Conservation (phyloP, 176 grass and related monocot species). For the Lolium rigidum region DNA sequence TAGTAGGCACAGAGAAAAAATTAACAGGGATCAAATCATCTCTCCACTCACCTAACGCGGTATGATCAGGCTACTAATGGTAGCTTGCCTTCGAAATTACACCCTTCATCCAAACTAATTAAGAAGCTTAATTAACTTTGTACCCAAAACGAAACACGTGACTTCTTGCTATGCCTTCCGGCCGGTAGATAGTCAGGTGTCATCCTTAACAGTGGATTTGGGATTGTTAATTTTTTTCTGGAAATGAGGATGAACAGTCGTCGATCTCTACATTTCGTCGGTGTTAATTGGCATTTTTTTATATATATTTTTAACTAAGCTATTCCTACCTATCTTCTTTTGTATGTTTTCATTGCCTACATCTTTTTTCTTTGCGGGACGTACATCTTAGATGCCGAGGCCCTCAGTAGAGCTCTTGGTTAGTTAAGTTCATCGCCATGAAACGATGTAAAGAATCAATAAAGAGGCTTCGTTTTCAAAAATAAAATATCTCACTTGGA, state of each 20-base stretch:
- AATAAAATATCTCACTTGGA: background rate
- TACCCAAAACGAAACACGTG: background rate
- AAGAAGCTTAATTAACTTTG: background rate
- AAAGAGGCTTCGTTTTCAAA: background rate
- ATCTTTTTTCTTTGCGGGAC: too few species aligned
- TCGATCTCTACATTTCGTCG: background rate
- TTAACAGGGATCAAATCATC: background rate
- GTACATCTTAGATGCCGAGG: background rate
- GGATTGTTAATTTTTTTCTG: background rate
- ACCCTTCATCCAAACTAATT: background rate
- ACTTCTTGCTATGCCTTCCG: background rate
- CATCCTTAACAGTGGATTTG: background rate
- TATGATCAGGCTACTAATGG: conserved; percentile 1
- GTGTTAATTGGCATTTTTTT: background rate
- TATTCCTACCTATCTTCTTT: too few species aligned
- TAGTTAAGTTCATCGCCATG: background rate
- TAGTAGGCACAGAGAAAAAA: background rate
- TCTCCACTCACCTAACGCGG: background rate
- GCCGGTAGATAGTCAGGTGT: background rate
- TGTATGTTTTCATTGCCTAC: background rate
- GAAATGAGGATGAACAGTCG: background rate
- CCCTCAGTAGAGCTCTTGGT: background rate
- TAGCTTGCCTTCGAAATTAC: conserved; percentile 1
- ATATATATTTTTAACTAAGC: background rate
- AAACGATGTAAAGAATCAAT: background rate